These are phyloP conservation scores for Corylus avellana DNA, from an alignment of 306 rosid species.

Conservation along the genomic window DNA sequence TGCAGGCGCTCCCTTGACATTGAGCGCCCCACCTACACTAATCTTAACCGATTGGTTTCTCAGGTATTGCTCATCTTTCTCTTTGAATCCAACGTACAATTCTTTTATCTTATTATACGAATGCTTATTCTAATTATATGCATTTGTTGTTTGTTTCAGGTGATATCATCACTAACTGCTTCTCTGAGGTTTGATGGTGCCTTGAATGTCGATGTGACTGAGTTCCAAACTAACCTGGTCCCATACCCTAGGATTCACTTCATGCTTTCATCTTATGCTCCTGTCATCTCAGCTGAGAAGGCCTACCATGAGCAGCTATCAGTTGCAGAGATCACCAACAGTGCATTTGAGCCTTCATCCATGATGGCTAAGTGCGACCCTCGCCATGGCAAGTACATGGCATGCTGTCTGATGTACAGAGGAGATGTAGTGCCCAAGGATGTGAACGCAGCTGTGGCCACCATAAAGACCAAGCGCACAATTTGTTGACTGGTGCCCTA, in stretches of 20 bases:
- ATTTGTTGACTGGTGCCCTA: constrained; percentile 91
- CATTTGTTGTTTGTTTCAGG: constrained; percentile 35
- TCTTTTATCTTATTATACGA: neutral
- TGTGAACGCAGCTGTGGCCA: constrained; percentile 81
- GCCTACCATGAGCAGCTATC: constrained; percentile 83
- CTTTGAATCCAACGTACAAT: neutral
- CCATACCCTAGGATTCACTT: constrained; percentile 88
- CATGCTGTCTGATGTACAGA: constrained; percentile 81
- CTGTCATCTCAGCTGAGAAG: constrained; percentile 82
- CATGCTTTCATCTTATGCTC: constrained; percentile 85
- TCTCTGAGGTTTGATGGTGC: constrained; percentile 83
- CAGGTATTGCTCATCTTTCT: constrained; percentile 38
- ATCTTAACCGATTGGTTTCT: constrained; percentile 78
- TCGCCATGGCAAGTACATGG: constrained; percentile 84
- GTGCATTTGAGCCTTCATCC: constrained; percentile 81
- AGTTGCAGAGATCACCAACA: constrained; percentile 77
- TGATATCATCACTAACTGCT: constrained; percentile 75
- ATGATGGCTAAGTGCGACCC: constrained; percentile 93
- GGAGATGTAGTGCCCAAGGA: constrained; percentile 89
- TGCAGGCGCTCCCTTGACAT: constrained; percentile 87
- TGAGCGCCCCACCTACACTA: constrained; percentile 78
- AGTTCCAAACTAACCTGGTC: constrained; percentile 80
- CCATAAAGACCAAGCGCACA: constrained; percentile 85
- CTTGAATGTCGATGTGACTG: constrained; percentile 78
- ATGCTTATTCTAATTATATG: neutral